A percentile compares a stretch with the other conserved stretches of the same genome.
phyloP scores from a whole-genome alignment of 495 filamentous ascomycete species.

The Beverwykella pulmonaria region DNA sequence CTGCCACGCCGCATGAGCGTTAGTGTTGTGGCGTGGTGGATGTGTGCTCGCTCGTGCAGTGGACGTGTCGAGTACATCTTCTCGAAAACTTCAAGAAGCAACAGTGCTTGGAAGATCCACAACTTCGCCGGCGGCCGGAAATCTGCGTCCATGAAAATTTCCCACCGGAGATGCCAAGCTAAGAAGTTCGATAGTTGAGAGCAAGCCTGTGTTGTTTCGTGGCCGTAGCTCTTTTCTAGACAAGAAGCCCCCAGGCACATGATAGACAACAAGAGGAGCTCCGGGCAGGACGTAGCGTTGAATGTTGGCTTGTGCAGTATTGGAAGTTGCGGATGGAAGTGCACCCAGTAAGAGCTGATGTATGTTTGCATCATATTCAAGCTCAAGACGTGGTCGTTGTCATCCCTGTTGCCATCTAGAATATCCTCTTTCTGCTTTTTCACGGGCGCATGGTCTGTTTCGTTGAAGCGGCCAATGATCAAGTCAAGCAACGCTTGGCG shows the following conservation, averaged over 20 bases:
- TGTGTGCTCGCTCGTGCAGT: conserved; percentile 93
- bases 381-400: conserved; percentile 77
- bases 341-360: conserved; percentile 89
- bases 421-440: conserved; percentile 76
- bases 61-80: conserved; percentile 93
- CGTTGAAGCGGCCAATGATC: conserved; percentile 80
- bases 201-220: conserved; percentile 69
- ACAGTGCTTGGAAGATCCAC: conserved; percentile 94
- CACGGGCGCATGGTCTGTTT: conserved; percentile 73
- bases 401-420: conserved; percentile 74
- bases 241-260: conserved; percentile 93
- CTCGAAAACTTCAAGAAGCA: conserved; percentile 91
- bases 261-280: conserved; percentile 84
- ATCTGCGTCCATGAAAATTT: conserved; percentile 86
- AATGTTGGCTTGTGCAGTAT: conserved; percentile 96
- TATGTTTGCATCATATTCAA: conserved; percentile 94
- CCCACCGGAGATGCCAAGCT: conserved; percentile 89
- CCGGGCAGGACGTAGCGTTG: conserved; percentile 80
- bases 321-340: conserved; percentile 92
- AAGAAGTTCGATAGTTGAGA: conserved; percentile 82
- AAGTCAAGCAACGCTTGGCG: conserved; percentile 80
- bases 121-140: conserved; percentile 93
- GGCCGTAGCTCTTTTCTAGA: conserved; percentile 77
- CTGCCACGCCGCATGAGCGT: conserved; percentile 93
- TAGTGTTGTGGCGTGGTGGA: conserved; percentile 94